Base-by-base conservation (phyloP, 192 early-diverging fungal genomes). In the Coemansia sp. region DNA sequence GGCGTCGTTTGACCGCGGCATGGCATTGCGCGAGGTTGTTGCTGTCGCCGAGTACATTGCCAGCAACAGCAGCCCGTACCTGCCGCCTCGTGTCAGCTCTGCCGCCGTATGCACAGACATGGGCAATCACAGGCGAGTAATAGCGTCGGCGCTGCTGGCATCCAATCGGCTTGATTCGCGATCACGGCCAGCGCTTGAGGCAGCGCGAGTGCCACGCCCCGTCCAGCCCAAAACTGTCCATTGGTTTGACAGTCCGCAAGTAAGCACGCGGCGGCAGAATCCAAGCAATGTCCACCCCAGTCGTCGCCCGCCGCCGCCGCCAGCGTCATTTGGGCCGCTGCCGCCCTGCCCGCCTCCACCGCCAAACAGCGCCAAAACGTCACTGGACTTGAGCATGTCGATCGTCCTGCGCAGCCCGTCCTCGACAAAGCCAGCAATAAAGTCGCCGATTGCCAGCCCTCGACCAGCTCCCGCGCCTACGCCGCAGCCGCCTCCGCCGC, bases 341-440 rank as follows among this genome's bases (percentile, higher is more conserved):
- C 60, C 44, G 47, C 27, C 43, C 0, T 55, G 27, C 27, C 61
- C 46, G 46, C 60, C 43, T 5, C 42, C 42, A 11, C 41, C 43
- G 27, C 36, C 57, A 43, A 12, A 40, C 29, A 74, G 77, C 54
- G 72, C 73, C 27, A 80, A 75, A 51, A 60, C 74, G 29, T 80
- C 74, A 0, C 63, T 75, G 29, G 80, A 83, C 11, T 12, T 69
- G 57, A 55, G 69, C 10, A 83, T 83, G 80, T 68, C 80, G 6
- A 83, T 83, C 65, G 70, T 83, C 4, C 64, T 83, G 62, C 72
- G 80, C 51, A 83, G 80, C 61, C 80, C 80, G 36, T 77, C 75
- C 1, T 67, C 72, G 16, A 82, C 73, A 33, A 71, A 64, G 43
- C 63, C 71, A 3, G 42, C 68, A 2, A 67, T 82, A 2, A 61